Evolutionary conservation across 352 stramenopile genomes (phyloP).

Genomic region (Plasmopara muralis): DNA sequence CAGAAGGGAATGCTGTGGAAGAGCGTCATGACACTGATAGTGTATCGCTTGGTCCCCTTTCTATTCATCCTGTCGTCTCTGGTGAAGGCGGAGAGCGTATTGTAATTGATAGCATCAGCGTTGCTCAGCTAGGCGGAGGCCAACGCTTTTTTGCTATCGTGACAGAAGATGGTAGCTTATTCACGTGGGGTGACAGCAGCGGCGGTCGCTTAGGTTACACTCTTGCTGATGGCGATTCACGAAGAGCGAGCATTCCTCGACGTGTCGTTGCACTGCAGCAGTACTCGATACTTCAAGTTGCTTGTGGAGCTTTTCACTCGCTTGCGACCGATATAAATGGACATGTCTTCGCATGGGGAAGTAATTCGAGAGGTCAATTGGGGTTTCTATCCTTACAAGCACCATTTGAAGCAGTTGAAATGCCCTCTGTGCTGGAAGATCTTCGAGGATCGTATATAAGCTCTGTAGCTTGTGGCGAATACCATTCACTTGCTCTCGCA

Average conservation of each 20-base stretch:
- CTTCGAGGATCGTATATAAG: slow-evolving; percentile 56
- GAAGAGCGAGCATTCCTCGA: slow-evolving; percentile 34
- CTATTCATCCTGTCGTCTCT: slow-evolving; percentile 20
- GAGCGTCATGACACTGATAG: slow-evolving; percentile 1
- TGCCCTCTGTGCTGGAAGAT: slow-evolving; percentile 32
- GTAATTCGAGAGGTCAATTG: slow-evolving; percentile 45
- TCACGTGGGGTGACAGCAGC: slow-evolving; percentile 59
- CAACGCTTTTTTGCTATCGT: slow-evolving; percentile 57
- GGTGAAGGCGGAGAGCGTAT: slow-evolving; percentile 4
- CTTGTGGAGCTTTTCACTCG: slow-evolving; percentile 65
- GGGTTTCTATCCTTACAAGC: slow-evolving; percentile 28
- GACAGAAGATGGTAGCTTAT: slow-evolving; percentile 34
- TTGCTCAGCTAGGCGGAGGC: slow-evolving; percentile 38
- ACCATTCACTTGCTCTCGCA: slow-evolving; percentile 62
- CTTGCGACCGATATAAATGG: slow-evolving; percentile 65
- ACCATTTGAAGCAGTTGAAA: slow-evolving; percentile 21
- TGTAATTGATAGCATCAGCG: slow-evolving; percentile 3
- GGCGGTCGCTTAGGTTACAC: slow-evolving; percentile 53
- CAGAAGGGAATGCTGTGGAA: slow-evolving; percentile 4
- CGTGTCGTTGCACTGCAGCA: slow-evolving; percentile 28
- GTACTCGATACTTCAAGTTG: slow-evolving; percentile 42
- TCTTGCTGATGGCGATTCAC: slow-evolving; percentile 33
- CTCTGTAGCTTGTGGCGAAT: slow-evolving; percentile 58
- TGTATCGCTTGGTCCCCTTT: slow-evolving; percentile 1
- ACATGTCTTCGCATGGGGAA: slow-evolving; percentile 69